Conservation (phyloP, 2,329 filamentous ascomycete species). For the Orbilia ellipsospora region DNA sequence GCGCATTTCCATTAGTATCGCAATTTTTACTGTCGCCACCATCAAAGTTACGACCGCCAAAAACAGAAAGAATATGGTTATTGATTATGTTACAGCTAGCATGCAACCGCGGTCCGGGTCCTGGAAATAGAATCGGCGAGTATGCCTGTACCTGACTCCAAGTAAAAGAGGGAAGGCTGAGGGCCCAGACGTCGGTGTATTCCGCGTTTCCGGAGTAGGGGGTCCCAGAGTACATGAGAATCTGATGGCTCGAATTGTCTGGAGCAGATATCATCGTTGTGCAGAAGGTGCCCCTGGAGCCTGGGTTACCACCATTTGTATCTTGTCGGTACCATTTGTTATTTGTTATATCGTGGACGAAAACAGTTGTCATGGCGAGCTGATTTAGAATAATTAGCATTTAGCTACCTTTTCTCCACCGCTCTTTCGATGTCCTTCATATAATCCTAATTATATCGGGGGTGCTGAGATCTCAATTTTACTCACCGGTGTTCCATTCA, state of each 20-base stretch:
- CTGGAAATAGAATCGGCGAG: slow-evolving; percentile 24
- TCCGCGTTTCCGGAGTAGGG: slow-evolving; percentile 7
- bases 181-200: slow-evolving; percentile 35
- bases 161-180: slow-evolving; percentile 39
- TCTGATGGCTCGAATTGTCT: slow-evolving; percentile 44
- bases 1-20: slow-evolving; percentile 29
- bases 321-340: slow-evolving; percentile 43
- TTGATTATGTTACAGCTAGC: slow-evolving; percentile 35
- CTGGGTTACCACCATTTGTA: slow-evolving; percentile 33
- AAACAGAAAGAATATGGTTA: slow-evolving; percentile 31
- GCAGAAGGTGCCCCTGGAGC: slow-evolving; percentile 20
- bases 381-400: background rate
- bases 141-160: slow-evolving; percentile 35
- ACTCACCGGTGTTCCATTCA: slow-evolving; percentile 42
- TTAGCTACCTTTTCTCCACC: background rate
- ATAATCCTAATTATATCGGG: background rate
- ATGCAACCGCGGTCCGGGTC: slow-evolving; percentile 28
- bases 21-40: slow-evolving; percentile 37
- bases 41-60: slow-evolving; percentile 31
- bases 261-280: slow-evolving; percentile 34
- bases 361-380: slow-evolving; percentile 38
- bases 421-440: no score
- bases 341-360: slow-evolving; percentile 35
- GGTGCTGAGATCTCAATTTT: background rate
- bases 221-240: slow-evolving; percentile 30